These are phyloP conservation scores for Cryptococcus sp. DNA, from an alignment of 1,284 basidiomycete genomes.

Conservation along the genomic window DNA sequence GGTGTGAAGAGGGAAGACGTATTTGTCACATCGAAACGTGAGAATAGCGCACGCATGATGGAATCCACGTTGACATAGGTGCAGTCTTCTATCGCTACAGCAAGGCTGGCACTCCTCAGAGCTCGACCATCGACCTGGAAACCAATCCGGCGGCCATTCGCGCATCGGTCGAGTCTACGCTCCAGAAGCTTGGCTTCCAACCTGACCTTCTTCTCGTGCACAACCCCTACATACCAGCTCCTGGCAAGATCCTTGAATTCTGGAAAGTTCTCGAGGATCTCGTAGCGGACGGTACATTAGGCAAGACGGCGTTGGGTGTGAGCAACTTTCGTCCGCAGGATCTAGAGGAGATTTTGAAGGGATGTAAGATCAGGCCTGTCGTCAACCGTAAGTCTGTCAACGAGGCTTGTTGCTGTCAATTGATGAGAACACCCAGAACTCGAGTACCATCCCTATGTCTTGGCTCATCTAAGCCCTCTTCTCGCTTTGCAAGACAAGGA, in stretches of 20 bases:
- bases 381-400: constrained; percentile 60
- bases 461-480: constrained; percentile 62
- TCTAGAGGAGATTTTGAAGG: constrained; percentile 36
- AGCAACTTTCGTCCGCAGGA: constrained; percentile 47
- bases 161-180: constrained; percentile 14
- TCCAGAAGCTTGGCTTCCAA: constrained; percentile 18
- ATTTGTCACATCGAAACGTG: constrained; percentile 59
- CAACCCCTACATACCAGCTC: constrained; percentile 24
- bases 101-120: neutral
- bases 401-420: constrained; percentile 38
- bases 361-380: constrained; percentile 63
- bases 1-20: constrained; percentile 54
- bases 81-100: no score
- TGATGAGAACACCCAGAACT: constrained; percentile 55
- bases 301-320: constrained; percentile 53
- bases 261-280: constrained; percentile 41
- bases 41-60: neutral
- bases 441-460: constrained; percentile 74
- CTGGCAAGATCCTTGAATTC: constrained; percentile 23
- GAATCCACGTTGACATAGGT: no score
- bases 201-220: constrained; percentile 32
- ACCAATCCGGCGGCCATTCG: constrained; percentile 1
- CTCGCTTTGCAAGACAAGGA: constrained; percentile 62
- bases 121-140: neutral
- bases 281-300: constrained; percentile 60